phyloP scores from a whole-genome alignment of 2,329 filamentous ascomycete genomes.

The Zelopaecilomyces penicillatus region DNA sequence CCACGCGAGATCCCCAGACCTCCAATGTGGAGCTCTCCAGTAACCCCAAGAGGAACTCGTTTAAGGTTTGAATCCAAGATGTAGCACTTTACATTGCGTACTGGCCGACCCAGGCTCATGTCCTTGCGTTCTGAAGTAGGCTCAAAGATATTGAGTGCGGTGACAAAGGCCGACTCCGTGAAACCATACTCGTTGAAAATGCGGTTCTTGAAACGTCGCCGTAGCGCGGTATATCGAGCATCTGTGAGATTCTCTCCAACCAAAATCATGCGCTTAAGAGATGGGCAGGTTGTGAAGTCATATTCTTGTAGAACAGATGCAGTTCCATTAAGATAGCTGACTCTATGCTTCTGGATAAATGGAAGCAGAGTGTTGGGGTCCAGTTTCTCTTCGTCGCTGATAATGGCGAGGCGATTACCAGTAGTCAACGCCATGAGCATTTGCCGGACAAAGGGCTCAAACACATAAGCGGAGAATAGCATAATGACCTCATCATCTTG shows the following conservation, averaged over 20 bases:
- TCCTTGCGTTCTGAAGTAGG: slow-evolving; percentile 3
- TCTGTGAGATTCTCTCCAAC: too few species aligned
- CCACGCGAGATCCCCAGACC: slow-evolving; percentile 3
- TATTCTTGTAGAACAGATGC: too few species aligned
- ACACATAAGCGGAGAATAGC: slow-evolving; percentile 5
- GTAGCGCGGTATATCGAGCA: slow-evolving; percentile 1
- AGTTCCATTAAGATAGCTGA: too few species aligned
- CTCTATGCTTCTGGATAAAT: too few species aligned
- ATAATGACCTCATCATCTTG: slow-evolving; percentile 4
- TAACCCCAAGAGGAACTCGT: slow-evolving; percentile 1
- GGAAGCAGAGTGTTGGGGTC: too few species aligned
- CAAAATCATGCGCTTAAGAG: too few species aligned
- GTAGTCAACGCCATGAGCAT: not conserved
- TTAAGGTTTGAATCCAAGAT: slow-evolving; percentile 2
- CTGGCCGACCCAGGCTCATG: not conserved
- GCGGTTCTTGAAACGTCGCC: slow-evolving; percentile 4
- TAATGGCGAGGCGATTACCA: not conserved
- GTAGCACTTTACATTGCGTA: slow-evolving; percentile 2
- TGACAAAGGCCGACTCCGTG: slow-evolving; percentile 7
- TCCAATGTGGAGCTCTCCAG: slow-evolving; percentile 6
- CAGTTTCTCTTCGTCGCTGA: too few species aligned
- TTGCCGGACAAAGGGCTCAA: not conserved
- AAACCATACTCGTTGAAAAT: slow-evolving; percentile 9
- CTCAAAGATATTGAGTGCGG: slow-evolving; percentile 3
- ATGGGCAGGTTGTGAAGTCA: too few species aligned